A percentile compares a stretch with the other conserved stretches of the same genome.
These are phyloP conservation scores for Abortiporus biennis DNA, from an alignment of 1,284 basidiomycete species.

Conservation along the genomic window DNA sequence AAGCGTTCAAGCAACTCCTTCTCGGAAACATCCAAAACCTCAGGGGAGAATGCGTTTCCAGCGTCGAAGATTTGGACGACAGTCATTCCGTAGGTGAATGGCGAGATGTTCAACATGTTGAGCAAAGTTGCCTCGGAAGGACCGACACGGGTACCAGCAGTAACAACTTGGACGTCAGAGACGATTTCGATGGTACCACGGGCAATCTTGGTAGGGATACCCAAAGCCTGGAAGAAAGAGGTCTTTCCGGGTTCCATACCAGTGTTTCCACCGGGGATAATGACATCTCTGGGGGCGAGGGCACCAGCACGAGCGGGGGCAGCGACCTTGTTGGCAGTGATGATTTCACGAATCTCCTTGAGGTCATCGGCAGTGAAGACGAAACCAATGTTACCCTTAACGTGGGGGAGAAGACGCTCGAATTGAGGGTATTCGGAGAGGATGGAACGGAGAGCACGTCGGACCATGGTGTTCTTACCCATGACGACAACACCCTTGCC, in stretches of 20 bases:
- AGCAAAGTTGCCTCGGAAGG: constrained; percentile 95
- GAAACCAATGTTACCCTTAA: constrained; percentile 98
- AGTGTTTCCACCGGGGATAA: constrained; percentile 93
- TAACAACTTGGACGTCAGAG: constrained; percentile 93
- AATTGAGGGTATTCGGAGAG: constrained; percentile 88
- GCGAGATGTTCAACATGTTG: constrained; percentile 99
- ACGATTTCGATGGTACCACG: constrained; percentile 99
- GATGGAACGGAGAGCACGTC: constrained; percentile 92
- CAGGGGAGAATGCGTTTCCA: constrained; percentile 86
- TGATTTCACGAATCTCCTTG: constrained; percentile 91
- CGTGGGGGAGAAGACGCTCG: constrained; percentile 93
- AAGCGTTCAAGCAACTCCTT: constrained; percentile 88
- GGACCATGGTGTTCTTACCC: constrained; percentile 99
- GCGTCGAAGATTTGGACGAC: constrained; percentile 92
- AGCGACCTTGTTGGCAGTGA: constrained; percentile 95
- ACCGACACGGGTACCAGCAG: constrained; percentile 90
- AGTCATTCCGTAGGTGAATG: constrained; percentile 98
- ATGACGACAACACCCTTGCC: constrained; percentile 97
- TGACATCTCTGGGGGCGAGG: constrained; percentile 88
- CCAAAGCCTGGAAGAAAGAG: constrained; percentile 99
- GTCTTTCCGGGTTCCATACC: constrained; percentile 99
- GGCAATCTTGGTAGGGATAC: constrained; percentile 99
- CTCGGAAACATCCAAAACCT: constrained; percentile 94
- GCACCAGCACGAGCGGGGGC: constrained; percentile 99
- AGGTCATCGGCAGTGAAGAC: constrained; percentile 94